Base-by-base conservation (phyloP, 1,284 basidiomycete species). In the Cyathus pygmaeus region DNA sequence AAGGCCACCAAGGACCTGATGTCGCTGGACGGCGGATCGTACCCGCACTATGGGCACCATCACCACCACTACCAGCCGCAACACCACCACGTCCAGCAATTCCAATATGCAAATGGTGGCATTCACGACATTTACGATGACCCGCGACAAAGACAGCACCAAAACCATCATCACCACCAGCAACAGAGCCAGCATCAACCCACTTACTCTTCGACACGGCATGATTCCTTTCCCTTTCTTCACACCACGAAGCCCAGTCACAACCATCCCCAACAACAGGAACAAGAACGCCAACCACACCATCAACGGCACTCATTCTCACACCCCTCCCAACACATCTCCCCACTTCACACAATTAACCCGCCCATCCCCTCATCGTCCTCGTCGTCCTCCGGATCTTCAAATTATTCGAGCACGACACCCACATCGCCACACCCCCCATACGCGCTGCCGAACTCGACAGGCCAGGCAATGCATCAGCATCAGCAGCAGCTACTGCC, bases 1-100 rank as follows among this genome's bases (percentile, higher is more conserved):
- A 90, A 89, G 71, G 91, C 90, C 0, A 93, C 91, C 0, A 91
- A 90, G 73, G 87, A 89, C 71, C 83, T 91, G 56, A 89, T 91
- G 84, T 78, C 87, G 13, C 79, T 90, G 55, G 87, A 88, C 63
- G 65, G 78, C 19, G 71, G 71, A 39, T 65, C 71, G 19, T 79
- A 81, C 74, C 60, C 57, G n/a, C 29, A 42, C 33, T 65, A 63
- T 31, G 60, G 63, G 4, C 68, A 68, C 52, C 65, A 68, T 33
- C 59, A 69, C 41, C 66, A 68, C 26, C 68, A 63, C 26, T 67
- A 63, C 11, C 69, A 60, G 53, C 73, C 57, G 57, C 70, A 62
- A 56, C 71, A 67, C 50, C 64, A 69, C 49, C 66, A 68, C 23
- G 61, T 60, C 24, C 66, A 69, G 23, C 41, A 53, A 2, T 36